Percentiles rank a stretch among this genome's conserved stretches.
Conservation (phyloP, 148 eudicot species). For the Heliosperma pusillum region DNA sequence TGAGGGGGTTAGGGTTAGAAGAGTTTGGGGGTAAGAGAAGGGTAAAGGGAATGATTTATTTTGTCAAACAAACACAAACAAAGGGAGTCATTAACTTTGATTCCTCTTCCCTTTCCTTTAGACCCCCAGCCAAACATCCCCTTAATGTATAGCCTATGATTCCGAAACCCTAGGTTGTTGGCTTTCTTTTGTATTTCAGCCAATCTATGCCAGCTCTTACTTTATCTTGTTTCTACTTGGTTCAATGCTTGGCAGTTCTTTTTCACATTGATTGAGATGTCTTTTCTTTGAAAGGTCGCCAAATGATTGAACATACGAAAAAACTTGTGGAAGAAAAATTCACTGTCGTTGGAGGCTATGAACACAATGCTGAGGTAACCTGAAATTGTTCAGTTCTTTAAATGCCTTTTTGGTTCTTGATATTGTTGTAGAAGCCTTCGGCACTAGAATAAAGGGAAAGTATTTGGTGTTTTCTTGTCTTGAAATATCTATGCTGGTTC, state of each 20-base stretch:
- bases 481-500: background rate
- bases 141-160: background rate
- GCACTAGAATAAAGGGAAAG: background rate
- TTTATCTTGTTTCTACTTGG: background rate
- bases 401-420: background rate
- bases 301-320: constrained; percentile 96
- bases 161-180: background rate
- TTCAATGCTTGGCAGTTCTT: background rate
- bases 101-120: no score
- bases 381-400: background rate
- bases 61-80: no score
- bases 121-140: no score
- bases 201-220: background rate
- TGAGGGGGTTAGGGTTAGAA: no score
- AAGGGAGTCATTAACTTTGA: no score
- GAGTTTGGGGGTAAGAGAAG: no score
- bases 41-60: no score
- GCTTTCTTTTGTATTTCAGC: background rate
- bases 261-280: constrained; percentile 21
- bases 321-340: constrained; percentile 93
- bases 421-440: constrained; percentile 1
- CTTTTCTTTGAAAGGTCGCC: constrained; percentile 61
- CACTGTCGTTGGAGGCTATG: constrained; percentile 68
- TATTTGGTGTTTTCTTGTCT: background rate
- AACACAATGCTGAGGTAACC: constrained; percentile 88